Evolutionary conservation across 208 protist genomes (phyloP), one percentile per base, ranked within the genome.

Genomic region (Acanthamoeba sp.): DNA sequence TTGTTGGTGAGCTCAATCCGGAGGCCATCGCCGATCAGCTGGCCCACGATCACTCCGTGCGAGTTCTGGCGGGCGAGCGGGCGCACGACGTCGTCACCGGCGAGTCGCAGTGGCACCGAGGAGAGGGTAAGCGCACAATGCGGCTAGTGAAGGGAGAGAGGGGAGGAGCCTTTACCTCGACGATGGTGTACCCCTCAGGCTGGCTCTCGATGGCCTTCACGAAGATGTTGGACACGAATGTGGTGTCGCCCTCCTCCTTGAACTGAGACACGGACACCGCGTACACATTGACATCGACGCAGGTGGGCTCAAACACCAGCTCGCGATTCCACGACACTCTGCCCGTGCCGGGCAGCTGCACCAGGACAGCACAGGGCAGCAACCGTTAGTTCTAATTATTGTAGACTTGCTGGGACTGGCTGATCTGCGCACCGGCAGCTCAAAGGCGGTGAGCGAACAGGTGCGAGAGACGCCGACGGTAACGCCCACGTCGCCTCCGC

Each of bases 191-290:
- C 10, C 32, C 45, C 40, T 87, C n/a, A 7, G 78, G 78, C 27
- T 59, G 16, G 34, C 22, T 59, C 78, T 59, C 78, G 29, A 87
- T 87, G 78, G 78, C 78, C 78, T 87, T 87, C 32, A 87, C 45
- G 45, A 87, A 87, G 78, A 87, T 87, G 78, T 87, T 87, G 40
- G 78, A 87, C 6, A 87, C 78, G 45, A 87, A 87, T 0, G 40
- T 59, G n/a, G 78, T 50, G 27, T 87, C 78, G 78, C 45, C 48
- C 78, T 87, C 78, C 45, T 40, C 38, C 45, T 87, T 7, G 78
- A 87, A 87, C 32, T 87, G 78, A 9, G 78, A 87, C 48, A 87
- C 78, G n/a, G 78, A 40, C 5, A 87, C 78, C 45, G 78, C 18
- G 40, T 59, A 59, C n/a, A 87, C 45, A 36, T 87, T 59, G 27